Conservation (phyloP, 257 asterid species). For the Salvia rosmarinus region DNA sequence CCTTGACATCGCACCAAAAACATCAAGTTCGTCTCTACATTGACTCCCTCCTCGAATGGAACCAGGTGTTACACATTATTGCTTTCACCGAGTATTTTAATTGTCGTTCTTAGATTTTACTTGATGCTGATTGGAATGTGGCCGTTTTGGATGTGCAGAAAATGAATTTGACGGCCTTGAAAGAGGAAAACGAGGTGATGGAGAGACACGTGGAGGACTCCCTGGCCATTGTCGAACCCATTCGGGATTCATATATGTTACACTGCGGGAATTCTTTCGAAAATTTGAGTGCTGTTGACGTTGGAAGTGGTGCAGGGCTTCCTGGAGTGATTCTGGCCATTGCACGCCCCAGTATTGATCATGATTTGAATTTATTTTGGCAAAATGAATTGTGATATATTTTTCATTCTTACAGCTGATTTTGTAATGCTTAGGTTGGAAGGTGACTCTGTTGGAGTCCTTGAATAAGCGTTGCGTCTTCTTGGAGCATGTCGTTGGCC, state of each 20-base stretch:
- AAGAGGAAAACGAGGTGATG: constrained; percentile 79
- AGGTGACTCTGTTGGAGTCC: constrained; percentile 81
- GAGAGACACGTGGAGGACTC: constrained; percentile 94
- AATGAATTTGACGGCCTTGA: constrained; percentile 89
- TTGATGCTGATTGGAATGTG: neutral
- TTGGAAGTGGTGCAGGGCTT: constrained; percentile 96
- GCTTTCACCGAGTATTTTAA: neutral
- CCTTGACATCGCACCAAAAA: constrained; percentile 55
- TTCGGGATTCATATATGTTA: constrained; percentile 52
- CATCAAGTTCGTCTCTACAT: constrained; percentile 66
- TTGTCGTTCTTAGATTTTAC: neutral
- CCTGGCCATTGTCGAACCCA: constrained; percentile 68
- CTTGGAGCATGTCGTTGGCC: constrained; percentile 73
- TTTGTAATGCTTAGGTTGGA: constrained; percentile 68
- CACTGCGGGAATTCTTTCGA: constrained; percentile 64
- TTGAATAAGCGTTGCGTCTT: constrained; percentile 83
- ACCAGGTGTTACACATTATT: constrained; percentile 62
- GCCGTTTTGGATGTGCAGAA: constrained; percentile 53
- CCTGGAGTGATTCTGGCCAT: constrained; percentile 89
- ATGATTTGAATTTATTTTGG: neutral
- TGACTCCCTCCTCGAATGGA: constrained; percentile 82
- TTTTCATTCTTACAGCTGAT: constrained; percentile 15
- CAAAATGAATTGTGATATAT: neutral
- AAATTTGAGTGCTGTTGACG: constrained; percentile 72
- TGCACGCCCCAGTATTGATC: constrained; percentile 75